Conservation (phyloP, 148 eudicot genomes). For the Persicaria tinctoria region DNA sequence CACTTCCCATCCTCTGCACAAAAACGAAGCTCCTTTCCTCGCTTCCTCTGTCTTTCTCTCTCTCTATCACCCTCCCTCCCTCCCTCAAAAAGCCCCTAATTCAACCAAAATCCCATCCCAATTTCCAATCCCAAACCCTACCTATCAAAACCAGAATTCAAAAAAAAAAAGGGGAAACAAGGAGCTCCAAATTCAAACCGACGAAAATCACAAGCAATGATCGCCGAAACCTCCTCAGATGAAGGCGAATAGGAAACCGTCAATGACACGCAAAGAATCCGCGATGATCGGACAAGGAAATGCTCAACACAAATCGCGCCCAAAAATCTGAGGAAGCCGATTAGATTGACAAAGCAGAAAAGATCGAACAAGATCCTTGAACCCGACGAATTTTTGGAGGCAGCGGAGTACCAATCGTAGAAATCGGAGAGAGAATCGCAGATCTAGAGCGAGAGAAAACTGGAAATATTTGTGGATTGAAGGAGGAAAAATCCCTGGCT, state of each 20-base stretch:
- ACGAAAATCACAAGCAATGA: background rate
- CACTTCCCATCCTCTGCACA: constrained; percentile 3
- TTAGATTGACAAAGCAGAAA: background rate
- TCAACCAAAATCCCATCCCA: background rate
- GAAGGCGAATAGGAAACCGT: background rate
- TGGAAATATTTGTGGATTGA: constrained; percentile 7
- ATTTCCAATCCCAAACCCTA: background rate
- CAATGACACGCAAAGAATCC: background rate
- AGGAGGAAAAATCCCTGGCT: background rate
- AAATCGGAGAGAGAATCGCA: constrained; percentile 2
- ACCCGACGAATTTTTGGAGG: background rate
- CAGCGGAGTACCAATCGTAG: background rate
- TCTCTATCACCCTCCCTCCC: background rate
- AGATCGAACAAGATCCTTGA: constrained; percentile 2
- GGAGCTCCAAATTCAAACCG: too few species aligned
- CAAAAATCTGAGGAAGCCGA: background rate
- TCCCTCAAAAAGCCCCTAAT: background rate
- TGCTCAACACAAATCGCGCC: background rate
- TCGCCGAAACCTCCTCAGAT: background rate
- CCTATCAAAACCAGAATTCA: background rate
- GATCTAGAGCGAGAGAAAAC: constrained; percentile 11
- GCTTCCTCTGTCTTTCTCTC: background rate
- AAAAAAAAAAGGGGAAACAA: background rate
- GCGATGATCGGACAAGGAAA: background rate
- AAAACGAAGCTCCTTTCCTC: background rate